Percentiles rank a stretch among this genome's conserved stretches.
phyloP scores from a whole-genome alignment of 139 green algal genomes.

The Tetradesmus obliquus region DNA sequence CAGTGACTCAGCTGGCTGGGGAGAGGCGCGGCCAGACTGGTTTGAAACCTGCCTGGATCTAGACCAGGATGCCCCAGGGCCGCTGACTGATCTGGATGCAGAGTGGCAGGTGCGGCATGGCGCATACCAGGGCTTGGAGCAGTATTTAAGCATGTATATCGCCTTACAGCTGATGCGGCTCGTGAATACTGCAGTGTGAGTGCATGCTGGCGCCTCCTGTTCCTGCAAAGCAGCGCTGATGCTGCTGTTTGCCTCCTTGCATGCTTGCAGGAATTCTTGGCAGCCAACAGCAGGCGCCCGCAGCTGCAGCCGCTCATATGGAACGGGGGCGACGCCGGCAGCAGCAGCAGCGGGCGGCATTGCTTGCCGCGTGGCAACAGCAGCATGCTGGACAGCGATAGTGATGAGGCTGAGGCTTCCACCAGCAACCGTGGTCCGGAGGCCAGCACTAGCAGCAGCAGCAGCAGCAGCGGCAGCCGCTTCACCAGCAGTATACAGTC shows the following conservation, averaged over 20 bases:
- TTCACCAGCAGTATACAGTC: constrained; percentile 42
- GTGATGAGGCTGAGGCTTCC: background rate
- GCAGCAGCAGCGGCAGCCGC: background rate
- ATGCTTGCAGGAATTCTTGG: constrained; percentile 22
- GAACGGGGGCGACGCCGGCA: background rate
- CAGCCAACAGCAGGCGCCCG: background rate
- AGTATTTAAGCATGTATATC: no score
- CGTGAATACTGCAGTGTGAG: background rate
- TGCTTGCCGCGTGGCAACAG: constrained; percentile 2
- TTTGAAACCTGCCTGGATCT: background rate
- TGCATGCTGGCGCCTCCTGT: background rate
- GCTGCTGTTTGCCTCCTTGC: background rate
- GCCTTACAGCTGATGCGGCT: background rate
- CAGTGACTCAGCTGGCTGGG: constrained; percentile 11
- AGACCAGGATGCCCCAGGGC: constrained; percentile 19
- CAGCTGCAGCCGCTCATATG: constrained; percentile 17
- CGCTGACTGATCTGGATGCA: constrained; percentile 4
- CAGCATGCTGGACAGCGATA: background rate
- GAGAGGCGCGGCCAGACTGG: constrained; percentile 10
- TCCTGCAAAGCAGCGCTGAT: background rate
- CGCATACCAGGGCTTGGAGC: background rate
- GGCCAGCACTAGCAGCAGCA: constrained; percentile 6
- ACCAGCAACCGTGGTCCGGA: constrained; percentile 7
- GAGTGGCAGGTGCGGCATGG: constrained; percentile 35
- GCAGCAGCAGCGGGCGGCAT: background rate